Evolutionary conservation across 2,329 filamentous ascomycete genomes (phyloP).

Genomic region (Fusarium austroafricanum): DNA sequence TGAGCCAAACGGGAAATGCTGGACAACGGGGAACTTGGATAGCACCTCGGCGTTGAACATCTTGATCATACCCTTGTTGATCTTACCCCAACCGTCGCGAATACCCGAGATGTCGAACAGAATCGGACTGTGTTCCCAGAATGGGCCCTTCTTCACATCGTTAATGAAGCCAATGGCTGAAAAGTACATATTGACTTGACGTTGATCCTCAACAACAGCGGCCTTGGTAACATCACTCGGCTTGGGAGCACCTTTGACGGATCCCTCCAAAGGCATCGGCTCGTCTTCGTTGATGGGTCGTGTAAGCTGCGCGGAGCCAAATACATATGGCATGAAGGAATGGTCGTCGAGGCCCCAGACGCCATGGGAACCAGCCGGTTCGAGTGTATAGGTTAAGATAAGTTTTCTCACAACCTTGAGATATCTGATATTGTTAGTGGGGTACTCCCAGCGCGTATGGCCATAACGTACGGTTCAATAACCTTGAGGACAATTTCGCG

Average conservation of each 20-base stretch:
- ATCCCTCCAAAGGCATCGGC: slow-evolving; percentile 81
- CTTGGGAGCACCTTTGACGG: slow-evolving; percentile 75
- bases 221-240: slow-evolving; percentile 76
- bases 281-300: slow-evolving; percentile 74
- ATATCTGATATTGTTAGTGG: slow-evolving; percentile 66
- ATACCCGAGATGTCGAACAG: slow-evolving; percentile 95
- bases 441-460: background rate
- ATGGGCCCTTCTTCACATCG: slow-evolving; percentile 94
- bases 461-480: slow-evolving; percentile 77
- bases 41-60: slow-evolving; percentile 99
- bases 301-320: slow-evolving; percentile 90
- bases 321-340: slow-evolving; percentile 92
- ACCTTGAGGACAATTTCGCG: slow-evolving; percentile 83
- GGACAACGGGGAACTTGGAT: slow-evolving; percentile 97
- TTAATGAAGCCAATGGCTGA: slow-evolving; percentile 96
- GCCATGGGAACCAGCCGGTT: slow-evolving; percentile 94
- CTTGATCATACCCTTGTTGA: slow-evolving; percentile 99
- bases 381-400: slow-evolving; percentile 90
- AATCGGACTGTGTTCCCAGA: slow-evolving; percentile 97
- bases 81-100: slow-evolving; percentile 95
- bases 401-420: slow-evolving; percentile 82
- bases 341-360: slow-evolving; percentile 99
- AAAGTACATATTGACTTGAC: slow-evolving; percentile 86
- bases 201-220: slow-evolving; percentile 72
- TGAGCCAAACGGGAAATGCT: slow-evolving; percentile 88